Evolutionary conservation across 345 rosid genomes (phyloP).

Genomic region (Cardamine resedifolia): DNA sequence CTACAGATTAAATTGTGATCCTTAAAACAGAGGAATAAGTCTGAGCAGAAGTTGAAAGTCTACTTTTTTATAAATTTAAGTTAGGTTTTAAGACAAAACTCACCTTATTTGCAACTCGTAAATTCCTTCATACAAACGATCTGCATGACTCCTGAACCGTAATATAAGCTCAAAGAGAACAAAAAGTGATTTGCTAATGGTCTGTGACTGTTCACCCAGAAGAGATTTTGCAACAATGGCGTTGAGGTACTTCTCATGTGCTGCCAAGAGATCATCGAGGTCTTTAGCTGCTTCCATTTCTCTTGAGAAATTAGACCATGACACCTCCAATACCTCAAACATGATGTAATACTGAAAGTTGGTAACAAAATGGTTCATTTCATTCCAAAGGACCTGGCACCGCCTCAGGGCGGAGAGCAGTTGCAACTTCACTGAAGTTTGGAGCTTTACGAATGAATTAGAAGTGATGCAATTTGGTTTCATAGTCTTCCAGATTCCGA

Average conservation of each 20-base stretch:
- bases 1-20: background rate
- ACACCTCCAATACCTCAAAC: conserved; percentile 98
- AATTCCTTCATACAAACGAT: conserved; percentile 86
- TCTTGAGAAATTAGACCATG: conserved; percentile 86
- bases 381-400: conserved; percentile 96
- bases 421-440: conserved; percentile 65
- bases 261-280: conserved; percentile 93
- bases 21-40: background rate
- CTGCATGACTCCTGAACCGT: conserved; percentile 83
- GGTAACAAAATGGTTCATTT: conserved; percentile 96
- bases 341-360: conserved; percentile 97
- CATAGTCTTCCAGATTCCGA: conserved; percentile 98
- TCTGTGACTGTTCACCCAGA: conserved; percentile 84
- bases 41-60: background rate
- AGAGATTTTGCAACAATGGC: conserved; percentile 88
- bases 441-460: conserved; percentile 72
- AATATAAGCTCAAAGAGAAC: conserved; percentile 87
- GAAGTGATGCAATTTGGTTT: conserved; percentile 94
- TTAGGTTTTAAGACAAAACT: background rate
- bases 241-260: conserved; percentile 90
- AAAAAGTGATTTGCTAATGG: conserved; percentile 74
- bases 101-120: conserved; percentile 88
- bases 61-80: background rate
- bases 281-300: conserved; percentile 94
- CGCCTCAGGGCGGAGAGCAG: conserved; percentile 79